These are phyloP conservation scores for Polygonum aviculare DNA, from an alignment of 148 eudicot genomes.

Conservation along the genomic window DNA sequence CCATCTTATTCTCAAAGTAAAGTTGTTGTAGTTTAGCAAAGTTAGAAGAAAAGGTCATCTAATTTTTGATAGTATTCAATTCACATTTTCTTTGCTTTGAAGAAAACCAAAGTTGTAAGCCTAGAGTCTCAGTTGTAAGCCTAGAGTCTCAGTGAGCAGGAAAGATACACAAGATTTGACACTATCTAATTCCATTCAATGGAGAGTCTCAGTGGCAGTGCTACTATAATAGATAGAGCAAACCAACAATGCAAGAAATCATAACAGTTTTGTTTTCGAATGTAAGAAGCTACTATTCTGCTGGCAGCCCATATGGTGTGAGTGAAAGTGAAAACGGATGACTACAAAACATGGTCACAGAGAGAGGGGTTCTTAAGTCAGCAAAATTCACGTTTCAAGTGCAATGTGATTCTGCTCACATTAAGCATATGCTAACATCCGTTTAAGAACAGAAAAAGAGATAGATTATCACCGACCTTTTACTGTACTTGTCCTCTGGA, in stretches of 20 bases:
- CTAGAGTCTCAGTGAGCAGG: no score
- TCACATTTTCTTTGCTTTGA: no score
- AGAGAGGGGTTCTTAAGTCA: not conserved
- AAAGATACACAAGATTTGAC: no score
- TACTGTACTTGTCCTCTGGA: conserved; percentile 65
- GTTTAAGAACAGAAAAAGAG: not conserved
- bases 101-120: no score
- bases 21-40: no score
- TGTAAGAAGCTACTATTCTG: not conserved
- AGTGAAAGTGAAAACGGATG: not conserved
- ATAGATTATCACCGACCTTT: conserved; percentile 39
- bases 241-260: not conserved
- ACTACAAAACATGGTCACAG: not conserved
- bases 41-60: no score
- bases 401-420: not conserved
- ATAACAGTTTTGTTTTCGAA: not conserved
- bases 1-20: no score
- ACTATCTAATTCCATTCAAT: no score
- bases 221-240: not conserved
- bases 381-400: not conserved
- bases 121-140: no score
- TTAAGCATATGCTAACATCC: not conserved
- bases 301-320: not conserved
- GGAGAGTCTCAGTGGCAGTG: no score
- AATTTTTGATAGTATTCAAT: no score